These are phyloP conservation scores for Scedosporium apiospermum DNA, from an alignment of 2,329 filamentous ascomycete species.

Conservation along the genomic window DNA sequence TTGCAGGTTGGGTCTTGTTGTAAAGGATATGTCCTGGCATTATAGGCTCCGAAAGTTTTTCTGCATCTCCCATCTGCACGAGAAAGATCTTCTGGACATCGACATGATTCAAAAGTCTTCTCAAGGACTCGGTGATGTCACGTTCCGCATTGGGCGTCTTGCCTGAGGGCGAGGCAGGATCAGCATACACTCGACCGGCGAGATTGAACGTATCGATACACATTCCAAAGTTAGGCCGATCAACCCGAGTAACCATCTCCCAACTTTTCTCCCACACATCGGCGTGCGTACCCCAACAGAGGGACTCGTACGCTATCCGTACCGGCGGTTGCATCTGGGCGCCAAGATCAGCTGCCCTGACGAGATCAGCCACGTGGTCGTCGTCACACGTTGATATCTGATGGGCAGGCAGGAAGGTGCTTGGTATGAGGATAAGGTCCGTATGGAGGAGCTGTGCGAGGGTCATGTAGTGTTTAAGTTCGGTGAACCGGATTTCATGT, in stretches of 20 bases:
- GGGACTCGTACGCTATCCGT: slow-evolving; percentile 63
- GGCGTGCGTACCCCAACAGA: slow-evolving; percentile 62
- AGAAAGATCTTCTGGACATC: slow-evolving; percentile 62
- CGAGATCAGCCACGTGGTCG: slow-evolving; percentile 53
- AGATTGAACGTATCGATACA: slow-evolving; percentile 77
- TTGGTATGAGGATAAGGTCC: slow-evolving; percentile 66
- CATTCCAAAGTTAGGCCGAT: slow-evolving; percentile 63
- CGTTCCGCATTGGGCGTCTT: slow-evolving; percentile 44
- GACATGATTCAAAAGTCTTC: slow-evolving; percentile 41
- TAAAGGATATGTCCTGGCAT: slow-evolving; percentile 28
- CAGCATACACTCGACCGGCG: slow-evolving; percentile 59
- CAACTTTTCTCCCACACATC: slow-evolving; percentile 65
- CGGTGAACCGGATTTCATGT: slow-evolving; percentile 47
- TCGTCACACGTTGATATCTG: slow-evolving; percentile 36
- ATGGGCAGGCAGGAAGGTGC: slow-evolving; percentile 50
- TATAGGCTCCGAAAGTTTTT: slow-evolving; percentile 50
- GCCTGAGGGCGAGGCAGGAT: slow-evolving; percentile 47
- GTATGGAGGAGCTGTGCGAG: slow-evolving; percentile 56
- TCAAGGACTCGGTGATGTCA: slow-evolving; percentile 43
- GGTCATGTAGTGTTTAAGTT: slow-evolving; percentile 61
- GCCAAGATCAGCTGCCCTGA: slow-evolving; percentile 58
- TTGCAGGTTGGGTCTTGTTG: slow-evolving; percentile 22
- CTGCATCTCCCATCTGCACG: slow-evolving; percentile 68
- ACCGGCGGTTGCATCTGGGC: slow-evolving; percentile 44
- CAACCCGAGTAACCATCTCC: slow-evolving; percentile 55